These are phyloP conservation scores for Eruca vesicaria DNA, from an alignment of 441 rosid genomes.

Conservation along the genomic window DNA sequence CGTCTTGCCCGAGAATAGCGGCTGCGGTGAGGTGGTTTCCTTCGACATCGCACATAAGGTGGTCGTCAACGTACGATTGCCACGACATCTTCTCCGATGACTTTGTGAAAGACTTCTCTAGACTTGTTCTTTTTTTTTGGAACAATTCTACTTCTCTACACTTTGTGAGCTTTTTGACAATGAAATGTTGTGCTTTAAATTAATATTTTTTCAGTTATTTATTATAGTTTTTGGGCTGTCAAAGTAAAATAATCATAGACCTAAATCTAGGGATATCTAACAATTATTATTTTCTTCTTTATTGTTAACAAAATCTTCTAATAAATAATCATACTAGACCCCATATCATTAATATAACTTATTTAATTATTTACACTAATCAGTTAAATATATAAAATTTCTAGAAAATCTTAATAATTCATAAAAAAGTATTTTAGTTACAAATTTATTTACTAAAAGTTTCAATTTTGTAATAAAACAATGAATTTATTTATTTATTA, in stretches of 20 bases:
- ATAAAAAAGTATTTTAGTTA: too few species aligned
- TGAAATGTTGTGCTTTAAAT: not conserved
- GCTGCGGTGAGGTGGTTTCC: slow-evolving; percentile 27
- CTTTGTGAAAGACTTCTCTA: slow-evolving; percentile 8
- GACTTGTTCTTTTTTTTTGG: too few species aligned
- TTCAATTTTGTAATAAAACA: too few species aligned
- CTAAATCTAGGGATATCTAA: not conserved
- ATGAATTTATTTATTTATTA: too few species aligned
- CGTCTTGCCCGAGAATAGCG: slow-evolving; percentile 30
- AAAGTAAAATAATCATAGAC: not conserved
- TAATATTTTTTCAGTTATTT: not conserved
- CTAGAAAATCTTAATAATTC: too few species aligned
- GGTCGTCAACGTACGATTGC: slow-evolving; percentile 30
- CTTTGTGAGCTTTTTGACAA: not conserved
- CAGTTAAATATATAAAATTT: too few species aligned
- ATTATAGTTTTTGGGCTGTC: not conserved
- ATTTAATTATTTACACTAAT: too few species aligned
- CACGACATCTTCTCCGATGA: slow-evolving; percentile 26
- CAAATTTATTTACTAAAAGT: too few species aligned
- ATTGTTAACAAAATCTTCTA: not conserved
- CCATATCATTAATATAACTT: too few species aligned
- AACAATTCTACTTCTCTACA: not conserved
- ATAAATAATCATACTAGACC: too few species aligned
- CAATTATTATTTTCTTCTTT: not conserved
- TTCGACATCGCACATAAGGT: slow-evolving; percentile 34